These are phyloP conservation scores for Westerdykella ornata DNA, from an alignment of 2,329 filamentous ascomycete genomes.

Conservation along the genomic window DNA sequence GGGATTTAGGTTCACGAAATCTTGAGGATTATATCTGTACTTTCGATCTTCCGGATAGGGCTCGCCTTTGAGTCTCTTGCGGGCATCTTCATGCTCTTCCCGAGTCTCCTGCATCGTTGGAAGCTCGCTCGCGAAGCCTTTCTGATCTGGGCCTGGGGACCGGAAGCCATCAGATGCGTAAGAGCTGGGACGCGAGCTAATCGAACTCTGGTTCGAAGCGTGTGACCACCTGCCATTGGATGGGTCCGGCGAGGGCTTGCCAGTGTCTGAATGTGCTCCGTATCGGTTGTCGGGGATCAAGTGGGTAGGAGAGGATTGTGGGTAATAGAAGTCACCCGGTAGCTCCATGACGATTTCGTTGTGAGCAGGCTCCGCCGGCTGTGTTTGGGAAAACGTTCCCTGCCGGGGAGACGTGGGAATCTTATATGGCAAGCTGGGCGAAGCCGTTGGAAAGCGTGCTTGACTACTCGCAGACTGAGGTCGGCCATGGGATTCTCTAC, in stretches of 20 bases:
- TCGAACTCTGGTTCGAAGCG: slow-evolving; percentile 19
- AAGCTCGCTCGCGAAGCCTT: slow-evolving; percentile 28
- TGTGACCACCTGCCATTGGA: slow-evolving; percentile 31
- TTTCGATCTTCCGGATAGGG: slow-evolving; percentile 14
- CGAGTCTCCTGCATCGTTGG: slow-evolving; percentile 33
- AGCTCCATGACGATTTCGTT: slow-evolving; percentile 39
- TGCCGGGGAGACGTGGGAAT: slow-evolving; percentile 8
- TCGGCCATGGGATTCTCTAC: slow-evolving; percentile 6
- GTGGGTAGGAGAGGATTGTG: slow-evolving; percentile 24
- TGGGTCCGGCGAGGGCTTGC: slow-evolving; percentile 21
- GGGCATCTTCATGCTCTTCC: slow-evolving; percentile 25
- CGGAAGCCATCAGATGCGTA: slow-evolving; percentile 34
- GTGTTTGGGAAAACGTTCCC: slow-evolving; percentile 1
- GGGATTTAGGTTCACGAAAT: slow-evolving; percentile 20
- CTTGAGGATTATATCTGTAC: slow-evolving; percentile 33
- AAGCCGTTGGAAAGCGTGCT: slow-evolving; percentile 3
- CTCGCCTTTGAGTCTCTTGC: slow-evolving; percentile 15
- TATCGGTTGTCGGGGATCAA: slow-evolving; percentile 21
- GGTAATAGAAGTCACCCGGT: slow-evolving; percentile 38
- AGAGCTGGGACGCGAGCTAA: slow-evolving; percentile 30
- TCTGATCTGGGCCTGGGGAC: slow-evolving; percentile 30
- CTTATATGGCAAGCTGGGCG: neutral
- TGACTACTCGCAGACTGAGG: slow-evolving; percentile 1
- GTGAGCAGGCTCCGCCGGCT: slow-evolving; percentile 16
- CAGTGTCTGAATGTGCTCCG: slow-evolving; percentile 19